Evolutionary conservation across 345 rosid species (phyloP).

Genomic region (Psidium guajava): DNA sequence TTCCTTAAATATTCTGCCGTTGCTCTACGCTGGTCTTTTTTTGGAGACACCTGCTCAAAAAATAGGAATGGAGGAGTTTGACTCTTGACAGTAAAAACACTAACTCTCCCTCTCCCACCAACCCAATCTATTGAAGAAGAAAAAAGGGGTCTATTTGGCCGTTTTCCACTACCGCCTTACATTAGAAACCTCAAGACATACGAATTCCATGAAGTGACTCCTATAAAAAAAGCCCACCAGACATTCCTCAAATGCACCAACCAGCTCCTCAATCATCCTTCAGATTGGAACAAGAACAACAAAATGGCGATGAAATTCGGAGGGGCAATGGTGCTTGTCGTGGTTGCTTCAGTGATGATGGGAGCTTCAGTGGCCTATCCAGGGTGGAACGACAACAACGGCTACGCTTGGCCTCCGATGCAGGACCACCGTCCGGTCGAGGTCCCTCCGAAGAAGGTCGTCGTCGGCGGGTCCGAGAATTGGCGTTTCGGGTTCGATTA

Average conservation of each 20-base stretch:
- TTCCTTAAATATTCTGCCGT: too few relatives aligned
- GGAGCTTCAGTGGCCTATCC: neutral
- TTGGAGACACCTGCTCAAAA: neutral
- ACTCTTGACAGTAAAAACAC: neutral
- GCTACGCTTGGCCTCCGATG: neutral
- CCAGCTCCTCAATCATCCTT: neutral
- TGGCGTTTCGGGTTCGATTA: constrained; percentile 65
- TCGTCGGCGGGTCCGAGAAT: constrained; percentile 54
- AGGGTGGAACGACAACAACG: neutral
- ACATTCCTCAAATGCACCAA: neutral
- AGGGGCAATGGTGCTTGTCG: neutral
- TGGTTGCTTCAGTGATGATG: neutral
- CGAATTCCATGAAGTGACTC: neutral
- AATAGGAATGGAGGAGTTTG: neutral
- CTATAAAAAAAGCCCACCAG: neutral
- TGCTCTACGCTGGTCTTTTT: neutral
- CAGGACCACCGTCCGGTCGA: neutral
- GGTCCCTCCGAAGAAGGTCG: constrained; percentile 22
- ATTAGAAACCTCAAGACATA: neutral
- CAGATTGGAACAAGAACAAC: neutral
- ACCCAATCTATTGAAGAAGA: neutral
- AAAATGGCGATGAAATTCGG: neutral
- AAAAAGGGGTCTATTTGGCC: constrained; percentile 2
- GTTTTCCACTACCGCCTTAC: neutral
- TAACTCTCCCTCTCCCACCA: neutral